Evolutionary conservation across 1,139 yeast species (phyloP).

Genomic region (Pichia inconspicua): DNA sequence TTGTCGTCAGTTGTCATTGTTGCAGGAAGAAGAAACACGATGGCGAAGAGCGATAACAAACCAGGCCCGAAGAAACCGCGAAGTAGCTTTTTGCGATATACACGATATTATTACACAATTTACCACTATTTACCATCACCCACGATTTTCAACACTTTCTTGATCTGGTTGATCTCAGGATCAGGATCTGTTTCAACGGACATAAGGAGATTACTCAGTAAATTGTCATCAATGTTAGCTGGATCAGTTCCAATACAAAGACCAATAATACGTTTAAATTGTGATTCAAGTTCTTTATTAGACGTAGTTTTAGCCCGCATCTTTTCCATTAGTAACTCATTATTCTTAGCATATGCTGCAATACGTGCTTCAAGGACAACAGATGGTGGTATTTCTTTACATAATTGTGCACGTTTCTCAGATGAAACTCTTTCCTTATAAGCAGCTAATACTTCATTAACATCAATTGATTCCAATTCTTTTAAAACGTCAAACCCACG

Average conservation of each 20-base stretch:
- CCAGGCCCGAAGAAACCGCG: not conserved
- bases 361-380: conserved; percentile 67
- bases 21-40: not conserved
- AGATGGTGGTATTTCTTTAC: conserved; percentile 47
- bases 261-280: conserved; percentile 83
- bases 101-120: not conserved
- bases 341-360: conserved; percentile 66
- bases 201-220: conserved; percentile 76
- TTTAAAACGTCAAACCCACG: conserved; percentile 1
- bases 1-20: conserved; percentile 8
- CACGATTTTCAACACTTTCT: conserved; percentile 32
- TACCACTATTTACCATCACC: conserved; percentile 36
- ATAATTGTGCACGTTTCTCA: conserved; percentile 1
- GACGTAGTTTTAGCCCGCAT: conserved; percentile 33
- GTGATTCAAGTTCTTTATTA: conserved; percentile 63
- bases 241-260: conserved; percentile 78
- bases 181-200: conserved; percentile 85
- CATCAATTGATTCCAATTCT: conserved; percentile 18
- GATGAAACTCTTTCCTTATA: conserved; percentile 21
- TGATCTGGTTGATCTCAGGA: conserved; percentile 28
- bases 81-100: not conserved
- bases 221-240: conserved; percentile 67
- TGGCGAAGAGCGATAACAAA: not conserved
- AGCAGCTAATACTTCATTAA: conserved; percentile 18
- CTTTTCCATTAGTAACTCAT: conserved; percentile 44